Conservation (phyloP, 2,329 filamentous ascomycete genomes). For the Calonectria crousiana region DNA sequence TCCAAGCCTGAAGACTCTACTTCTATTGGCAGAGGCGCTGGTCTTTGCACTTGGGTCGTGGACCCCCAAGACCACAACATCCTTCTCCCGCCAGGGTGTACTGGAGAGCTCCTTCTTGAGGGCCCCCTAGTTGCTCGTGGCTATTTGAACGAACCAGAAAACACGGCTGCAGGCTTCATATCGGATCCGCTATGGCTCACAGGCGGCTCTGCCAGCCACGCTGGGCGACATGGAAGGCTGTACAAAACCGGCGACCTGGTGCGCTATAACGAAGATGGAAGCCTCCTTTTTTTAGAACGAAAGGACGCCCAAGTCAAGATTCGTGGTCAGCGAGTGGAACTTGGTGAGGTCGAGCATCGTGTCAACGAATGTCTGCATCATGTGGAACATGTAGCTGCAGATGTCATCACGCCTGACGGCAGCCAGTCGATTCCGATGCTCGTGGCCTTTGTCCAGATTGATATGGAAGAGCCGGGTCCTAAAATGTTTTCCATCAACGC, state of each 20-base stretch:
- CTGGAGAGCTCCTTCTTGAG: conserved; percentile 51
- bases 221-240: conserved; percentile 23
- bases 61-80: conserved; percentile 40
- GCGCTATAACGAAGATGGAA: conserved; percentile 28
- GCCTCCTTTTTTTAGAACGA: conserved; percentile 29
- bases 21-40: conserved; percentile 21
- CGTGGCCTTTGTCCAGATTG: conserved; percentile 7
- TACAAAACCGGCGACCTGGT: conserved; percentile 38
- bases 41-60: conserved; percentile 42
- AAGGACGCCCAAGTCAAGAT: conserved; percentile 42
- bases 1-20: neutral
- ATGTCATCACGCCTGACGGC: neutral
- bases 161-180: conserved; percentile 60
- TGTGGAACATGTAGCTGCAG: conserved; percentile 7
- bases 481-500: neutral
- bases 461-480: neutral
- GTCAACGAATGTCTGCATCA: conserved; percentile 4
- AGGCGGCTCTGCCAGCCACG: neutral
- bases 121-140: conserved; percentile 61
- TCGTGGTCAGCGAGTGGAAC: conserved; percentile 38
- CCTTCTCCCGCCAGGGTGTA: conserved; percentile 43
- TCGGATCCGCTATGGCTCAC: conserved; percentile 55
- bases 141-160: conserved; percentile 59
- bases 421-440: neutral
- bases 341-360: conserved; percentile 36